Evolutionary conservation across 73 alveolate species (phyloP), one percentile per base, ranked within the genome.

Genomic region (Paramecium sexaurelia): DNA sequence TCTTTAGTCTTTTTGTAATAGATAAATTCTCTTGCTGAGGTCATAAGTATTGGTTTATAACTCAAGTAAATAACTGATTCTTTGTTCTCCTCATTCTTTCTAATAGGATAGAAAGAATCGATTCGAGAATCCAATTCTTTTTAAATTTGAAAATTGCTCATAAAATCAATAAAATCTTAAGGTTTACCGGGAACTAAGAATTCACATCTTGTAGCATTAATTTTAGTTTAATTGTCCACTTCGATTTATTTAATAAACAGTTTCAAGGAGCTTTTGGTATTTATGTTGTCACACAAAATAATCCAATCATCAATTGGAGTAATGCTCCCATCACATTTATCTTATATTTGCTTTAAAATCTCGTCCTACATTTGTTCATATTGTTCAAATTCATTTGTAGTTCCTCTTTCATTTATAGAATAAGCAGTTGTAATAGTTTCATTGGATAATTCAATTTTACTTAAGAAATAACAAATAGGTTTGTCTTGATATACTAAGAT

Each of bases 51-150:
- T 10, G 43, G 43, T 61, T 78, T 78, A 33, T 78, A 78, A 5
- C 90, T 78, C 24, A 78, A 78, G 7, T 78, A 78, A 11, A 78
- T 26, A 11, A 19, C 32, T 24, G 73, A 22, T 45, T 78, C 90
- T 26, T 40, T 45, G 8, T 3, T 7, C 26, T 78, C 90, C 24
- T 39, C 55, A 41, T 78, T 39, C 40, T 78, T 13, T 29, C 13
- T 29, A 8, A 41, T 43, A 78, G 86, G 86, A 37, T 27, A 71
- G 36, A 78, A 78, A 20, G 43, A 20, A 78, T 78, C 90, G 4
- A 78, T 78, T 0, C 90, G 43, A 19, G 68, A 5, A 78, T 78
- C 90, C 22, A 78, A 78, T 24, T 78, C 75, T 33, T 78, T 78
- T 78, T 78, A 43, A 8, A 9, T 40, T 41, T 39, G 27, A 39